These are phyloP conservation scores for Nitzschia putrida DNA, from an alignment of 108 stramenopile genomes.

Conservation along the genomic window DNA sequence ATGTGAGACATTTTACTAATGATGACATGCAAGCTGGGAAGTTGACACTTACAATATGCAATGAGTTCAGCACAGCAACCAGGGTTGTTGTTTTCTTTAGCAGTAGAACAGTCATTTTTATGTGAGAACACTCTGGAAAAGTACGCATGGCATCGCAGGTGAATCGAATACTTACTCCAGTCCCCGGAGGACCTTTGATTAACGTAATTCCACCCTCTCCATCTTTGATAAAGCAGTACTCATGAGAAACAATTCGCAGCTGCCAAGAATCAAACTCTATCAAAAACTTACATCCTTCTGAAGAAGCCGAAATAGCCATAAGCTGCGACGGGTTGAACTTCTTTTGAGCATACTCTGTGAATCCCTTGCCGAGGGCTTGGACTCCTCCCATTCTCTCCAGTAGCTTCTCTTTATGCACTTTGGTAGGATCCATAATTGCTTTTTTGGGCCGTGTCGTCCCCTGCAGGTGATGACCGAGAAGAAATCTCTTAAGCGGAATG, in stretches of 20 bases:
- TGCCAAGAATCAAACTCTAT: background rate
- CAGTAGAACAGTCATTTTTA: background rate
- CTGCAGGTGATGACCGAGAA: constrained; percentile 56
- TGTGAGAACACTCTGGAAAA: background rate
- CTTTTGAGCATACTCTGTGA: constrained; percentile 62
- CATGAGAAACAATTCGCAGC: background rate
- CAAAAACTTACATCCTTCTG: constrained; percentile 48
- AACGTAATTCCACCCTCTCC: constrained; percentile 86
- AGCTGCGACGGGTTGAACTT: constrained; percentile 87
- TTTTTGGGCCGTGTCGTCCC: constrained; percentile 13
- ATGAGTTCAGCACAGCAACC: constrained; percentile 87
- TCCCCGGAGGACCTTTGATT: constrained; percentile 73
- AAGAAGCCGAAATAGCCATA: constrained; percentile 70
- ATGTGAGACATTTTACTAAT: too few relatives aligned
- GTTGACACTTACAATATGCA: constrained; percentile 64
- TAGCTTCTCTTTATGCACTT: constrained; percentile 37
- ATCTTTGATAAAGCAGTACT: constrained; percentile 7
- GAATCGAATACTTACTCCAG: constrained; percentile 19
- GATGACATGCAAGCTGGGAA: too few relatives aligned
- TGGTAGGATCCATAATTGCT: background rate
- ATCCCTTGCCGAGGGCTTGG: constrained; percentile 77
- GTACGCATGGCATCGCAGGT: background rate
- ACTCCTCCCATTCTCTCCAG: constrained; percentile 69
- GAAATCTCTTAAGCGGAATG: constrained; percentile 63
- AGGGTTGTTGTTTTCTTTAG: constrained; percentile 92